Percentiles rank a stretch among this genome's conserved stretches.
These are phyloP conservation scores for Peronosclerospora sorghi DNA, from an alignment of 352 stramenopile genomes.

Conservation along the genomic window DNA sequence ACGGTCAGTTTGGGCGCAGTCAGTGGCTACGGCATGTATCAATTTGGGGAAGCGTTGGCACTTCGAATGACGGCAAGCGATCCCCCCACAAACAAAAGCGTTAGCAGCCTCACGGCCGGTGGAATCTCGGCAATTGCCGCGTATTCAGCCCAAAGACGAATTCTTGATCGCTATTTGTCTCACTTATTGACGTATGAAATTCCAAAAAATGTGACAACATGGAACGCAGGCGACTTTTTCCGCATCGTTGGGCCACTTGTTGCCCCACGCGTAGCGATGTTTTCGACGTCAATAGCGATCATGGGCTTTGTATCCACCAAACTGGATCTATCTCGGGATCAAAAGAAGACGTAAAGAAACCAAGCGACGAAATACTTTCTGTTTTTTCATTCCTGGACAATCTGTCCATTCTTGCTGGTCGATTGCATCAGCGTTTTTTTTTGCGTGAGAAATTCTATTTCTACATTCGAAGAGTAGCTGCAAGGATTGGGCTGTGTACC, in stretches of 20 bases:
- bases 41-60: constrained; percentile 35
- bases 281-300: constrained; percentile 47
- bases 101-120: constrained; percentile 25
- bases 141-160: constrained; percentile 39
- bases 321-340: constrained; percentile 21
- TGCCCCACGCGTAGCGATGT: constrained; percentile 47
- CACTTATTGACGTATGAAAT: constrained; percentile 65
- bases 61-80: constrained; percentile 20
- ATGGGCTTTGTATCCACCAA: constrained; percentile 67
- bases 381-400: too few relatives aligned
- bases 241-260: constrained; percentile 48
- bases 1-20: constrained; percentile 29
- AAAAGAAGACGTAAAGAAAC: too few relatives aligned
- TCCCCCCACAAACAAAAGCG: constrained; percentile 33
- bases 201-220: constrained; percentile 50
- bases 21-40: constrained; percentile 62
- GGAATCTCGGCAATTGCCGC: constrained; percentile 22
- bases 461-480: too few relatives aligned
- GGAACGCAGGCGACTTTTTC: constrained; percentile 60
- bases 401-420: too few relatives aligned
- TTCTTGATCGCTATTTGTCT: constrained; percentile 46
- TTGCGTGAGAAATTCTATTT: too few relatives aligned
- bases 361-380: too few relatives aligned
- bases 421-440: too few relatives aligned
- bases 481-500: too few relatives aligned